Percentiles rank a stretch among this genome's conserved stretches.
phyloP scores from a whole-genome alignment of 352 stramenopile species.

The Aphanomyces astaci region DNA sequence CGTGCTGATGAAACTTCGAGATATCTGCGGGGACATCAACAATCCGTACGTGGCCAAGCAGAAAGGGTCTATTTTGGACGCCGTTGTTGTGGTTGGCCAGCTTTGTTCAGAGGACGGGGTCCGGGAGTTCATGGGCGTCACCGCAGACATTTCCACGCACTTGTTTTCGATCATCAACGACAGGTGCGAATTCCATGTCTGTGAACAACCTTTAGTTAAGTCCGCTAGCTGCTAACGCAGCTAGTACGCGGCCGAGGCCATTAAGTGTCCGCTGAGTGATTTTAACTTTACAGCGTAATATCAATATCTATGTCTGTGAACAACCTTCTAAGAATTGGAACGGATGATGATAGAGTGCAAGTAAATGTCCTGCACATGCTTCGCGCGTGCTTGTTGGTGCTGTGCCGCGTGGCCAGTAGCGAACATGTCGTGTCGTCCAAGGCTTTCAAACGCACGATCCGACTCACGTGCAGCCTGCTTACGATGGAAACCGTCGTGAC shows the following conservation, averaged over 20 bases:
- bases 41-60: background rate
- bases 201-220: too few relatives aligned
- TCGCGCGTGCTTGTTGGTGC: constrained; percentile 10
- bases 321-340: too few relatives aligned
- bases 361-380: constrained; percentile 2
- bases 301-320: too few relatives aligned
- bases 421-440: background rate
- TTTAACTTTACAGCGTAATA: too few relatives aligned
- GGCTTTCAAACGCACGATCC: constrained; percentile 1
- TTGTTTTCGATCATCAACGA: constrained; percentile 21
- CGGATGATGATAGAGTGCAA: constrained; percentile 7
- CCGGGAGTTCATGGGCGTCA: constrained; percentile 15
- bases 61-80: constrained; percentile 7
- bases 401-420: constrained; percentile 6
- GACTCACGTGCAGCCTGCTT: constrained; percentile 6
- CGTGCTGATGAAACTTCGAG: constrained; percentile 3
- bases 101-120: constrained; percentile 18
- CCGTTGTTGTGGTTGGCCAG: constrained; percentile 4
- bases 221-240: too few relatives aligned
- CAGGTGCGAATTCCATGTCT: background rate
- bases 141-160: background rate
- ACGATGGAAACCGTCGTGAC: background rate
- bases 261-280: too few relatives aligned
- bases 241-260: too few relatives aligned
- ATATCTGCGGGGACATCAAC: constrained; percentile 16